phyloP scores from a whole-genome alignment of 2,329 filamentous ascomycete genomes.

The Cytospora piceicola region DNA sequence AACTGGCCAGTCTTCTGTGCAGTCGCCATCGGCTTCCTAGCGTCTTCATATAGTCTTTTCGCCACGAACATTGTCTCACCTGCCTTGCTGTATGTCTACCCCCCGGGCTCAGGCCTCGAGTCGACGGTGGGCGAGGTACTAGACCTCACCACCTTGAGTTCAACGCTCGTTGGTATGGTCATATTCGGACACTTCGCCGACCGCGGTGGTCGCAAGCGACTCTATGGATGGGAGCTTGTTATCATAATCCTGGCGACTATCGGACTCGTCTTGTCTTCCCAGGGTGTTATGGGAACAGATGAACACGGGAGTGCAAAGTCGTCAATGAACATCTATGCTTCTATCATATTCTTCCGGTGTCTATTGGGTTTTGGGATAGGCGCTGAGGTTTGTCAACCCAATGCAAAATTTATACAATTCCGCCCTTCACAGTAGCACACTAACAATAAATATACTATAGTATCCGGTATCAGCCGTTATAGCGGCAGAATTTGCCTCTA shows the following conservation, averaged over 20 bases:
- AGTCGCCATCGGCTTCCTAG: conserved; percentile 37
- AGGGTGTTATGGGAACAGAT: conserved; percentile 20
- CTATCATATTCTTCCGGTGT: conserved; percentile 34
- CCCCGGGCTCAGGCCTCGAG: conserved; percentile 6
- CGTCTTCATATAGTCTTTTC: conserved; percentile 39
- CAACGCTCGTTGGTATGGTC: conserved; percentile 28
- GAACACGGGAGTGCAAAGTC: neutral
- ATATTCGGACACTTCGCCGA: conserved; percentile 28
- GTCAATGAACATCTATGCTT: conserved; percentile 37
- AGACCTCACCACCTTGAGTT: conserved; percentile 24
- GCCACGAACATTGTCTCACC: conserved; percentile 38
- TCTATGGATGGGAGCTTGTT: conserved; percentile 31
- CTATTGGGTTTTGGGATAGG: conserved; percentile 38
- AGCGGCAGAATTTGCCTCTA: conserved; percentile 38
- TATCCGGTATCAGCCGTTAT: conserved; percentile 39
- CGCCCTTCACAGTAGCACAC: neutral
- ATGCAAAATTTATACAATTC: neutral
- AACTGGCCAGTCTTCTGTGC: conserved; percentile 36
- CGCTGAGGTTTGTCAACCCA: conserved; percentile 33
- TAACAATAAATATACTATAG: conserved; percentile 28
- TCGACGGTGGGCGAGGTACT: conserved; percentile 22
- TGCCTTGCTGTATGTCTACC: conserved; percentile 37
- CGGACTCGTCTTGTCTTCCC: conserved; percentile 27
- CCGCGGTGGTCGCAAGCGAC: conserved; percentile 29
- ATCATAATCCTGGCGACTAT: conserved; percentile 29